phyloP scores from a whole-genome alignment of 352 stramenopile genomes.

The Thalassiosira livingstoniorum region DNA sequence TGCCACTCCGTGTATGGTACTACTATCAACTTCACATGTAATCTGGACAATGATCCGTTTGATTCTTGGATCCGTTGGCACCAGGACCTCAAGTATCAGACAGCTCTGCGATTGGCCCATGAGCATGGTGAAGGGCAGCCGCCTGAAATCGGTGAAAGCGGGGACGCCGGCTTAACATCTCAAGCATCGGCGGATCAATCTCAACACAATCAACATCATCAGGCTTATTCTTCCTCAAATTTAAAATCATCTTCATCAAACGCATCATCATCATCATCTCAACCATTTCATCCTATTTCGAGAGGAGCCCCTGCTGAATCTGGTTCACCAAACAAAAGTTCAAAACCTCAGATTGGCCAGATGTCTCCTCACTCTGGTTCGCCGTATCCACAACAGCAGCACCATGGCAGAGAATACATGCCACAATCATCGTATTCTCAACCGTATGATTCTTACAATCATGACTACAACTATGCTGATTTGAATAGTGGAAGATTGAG shows the following conservation, averaged over 20 bases:
- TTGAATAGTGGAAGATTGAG: background rate
- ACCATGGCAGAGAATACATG: background rate
- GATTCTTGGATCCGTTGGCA: background rate
- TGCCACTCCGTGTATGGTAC: too few species aligned
- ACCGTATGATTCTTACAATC: constrained; percentile 6
- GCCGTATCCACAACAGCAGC: constrained; percentile 15
- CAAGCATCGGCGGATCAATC: too few species aligned
- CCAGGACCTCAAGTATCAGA: constrained; percentile 82
- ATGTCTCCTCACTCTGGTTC: constrained; percentile 4
- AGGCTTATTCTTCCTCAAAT: too few species aligned
- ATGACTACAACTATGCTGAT: background rate
- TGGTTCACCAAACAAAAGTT: background rate
- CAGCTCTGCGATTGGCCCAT: constrained; percentile 70
- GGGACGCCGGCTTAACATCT: background rate
- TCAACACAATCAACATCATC: too few species aligned
- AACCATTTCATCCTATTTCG: background rate
- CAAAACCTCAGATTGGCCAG: background rate
- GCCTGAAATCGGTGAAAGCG: background rate
- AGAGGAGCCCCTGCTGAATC: background rate
- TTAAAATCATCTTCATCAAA: constrained; percentile 4
- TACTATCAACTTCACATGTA: too few species aligned
- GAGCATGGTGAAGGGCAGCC: constrained; percentile 43
- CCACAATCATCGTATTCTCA: background rate
- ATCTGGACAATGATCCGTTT: background rate
- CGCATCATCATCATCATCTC: background rate